Conservation (phyloP, 345 rosid species). For the Hevea brasiliensis region DNA sequence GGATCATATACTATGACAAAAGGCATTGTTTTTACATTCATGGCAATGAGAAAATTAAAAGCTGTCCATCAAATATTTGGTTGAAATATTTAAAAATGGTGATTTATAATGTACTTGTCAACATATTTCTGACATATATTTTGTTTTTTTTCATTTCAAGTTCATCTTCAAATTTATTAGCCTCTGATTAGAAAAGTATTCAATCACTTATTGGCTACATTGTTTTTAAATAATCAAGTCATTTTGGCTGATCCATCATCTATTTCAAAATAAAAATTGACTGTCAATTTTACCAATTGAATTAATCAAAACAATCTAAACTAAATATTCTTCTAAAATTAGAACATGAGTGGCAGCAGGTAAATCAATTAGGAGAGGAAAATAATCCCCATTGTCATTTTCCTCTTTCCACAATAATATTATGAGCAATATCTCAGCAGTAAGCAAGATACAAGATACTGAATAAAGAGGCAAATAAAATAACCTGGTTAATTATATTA, state of each 20-base stretch:
- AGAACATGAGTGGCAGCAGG: not conserved
- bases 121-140: not conserved
- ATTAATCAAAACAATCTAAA: not conserved
- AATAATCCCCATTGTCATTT: not conserved
- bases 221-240: not conserved
- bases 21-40: not conserved
- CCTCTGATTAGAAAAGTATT: not conserved
- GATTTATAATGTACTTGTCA: not conserved
- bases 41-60: not conserved
- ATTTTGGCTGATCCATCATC: not conserved
- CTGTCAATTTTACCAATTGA: not conserved
- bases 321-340: not conserved
- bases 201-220: not conserved
- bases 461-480: slow-evolving; percentile 10
- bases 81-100: slow-evolving; percentile 2
- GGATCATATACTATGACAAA: not conserved
- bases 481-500: slow-evolving; percentile 89
- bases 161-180: not conserved
- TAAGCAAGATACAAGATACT: not conserved
- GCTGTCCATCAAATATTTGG: not conserved
- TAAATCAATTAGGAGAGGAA: not conserved
- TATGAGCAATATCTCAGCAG: slow-evolving; percentile 4
- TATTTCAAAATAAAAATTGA: not conserved
- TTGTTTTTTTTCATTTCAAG: not conserved
- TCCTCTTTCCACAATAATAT: slow-evolving; percentile 7